A percentile compares a stretch with the other conserved stretches of the same genome.
phyloP scores from a whole-genome alignment of 345 rosid species.

The Trapa bicornis region DNA sequence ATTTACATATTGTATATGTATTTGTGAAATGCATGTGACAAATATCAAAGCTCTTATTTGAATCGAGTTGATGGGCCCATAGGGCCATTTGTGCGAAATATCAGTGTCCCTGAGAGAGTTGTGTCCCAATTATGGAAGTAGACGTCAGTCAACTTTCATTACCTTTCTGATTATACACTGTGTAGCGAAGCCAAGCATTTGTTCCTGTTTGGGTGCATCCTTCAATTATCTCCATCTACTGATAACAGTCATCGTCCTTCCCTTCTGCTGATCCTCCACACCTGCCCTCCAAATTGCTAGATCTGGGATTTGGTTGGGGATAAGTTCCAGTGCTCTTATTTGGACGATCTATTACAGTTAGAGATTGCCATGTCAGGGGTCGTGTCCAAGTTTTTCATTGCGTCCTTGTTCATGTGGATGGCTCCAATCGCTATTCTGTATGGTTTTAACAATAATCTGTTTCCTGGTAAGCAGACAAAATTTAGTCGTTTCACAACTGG shows the following conservation, averaged over 20 bases:
- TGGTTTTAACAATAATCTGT: conserved; percentile 54
- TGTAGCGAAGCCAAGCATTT: no score
- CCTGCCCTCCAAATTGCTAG: neutral
- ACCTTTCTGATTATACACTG: no score
- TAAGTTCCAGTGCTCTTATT: neutral
- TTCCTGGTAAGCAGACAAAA: conserved; percentile 49
- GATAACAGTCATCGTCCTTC: neutral
- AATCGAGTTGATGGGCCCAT: no score
- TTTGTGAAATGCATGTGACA: no score
- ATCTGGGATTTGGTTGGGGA: neutral
- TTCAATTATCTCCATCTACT: no score
- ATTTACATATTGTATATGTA: no score
- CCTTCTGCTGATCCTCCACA: neutral
- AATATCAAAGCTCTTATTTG: no score
- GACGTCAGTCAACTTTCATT: no score
- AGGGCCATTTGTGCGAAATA: no score
- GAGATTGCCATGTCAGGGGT: conserved; percentile 38
- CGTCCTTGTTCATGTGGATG: conserved; percentile 82
- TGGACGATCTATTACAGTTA: neutral
- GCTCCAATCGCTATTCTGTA: conserved; percentile 58
- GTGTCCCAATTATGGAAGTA: no score
- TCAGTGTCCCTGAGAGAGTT: no score
- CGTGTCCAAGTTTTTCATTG: conserved; percentile 52
- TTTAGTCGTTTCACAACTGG: neutral
- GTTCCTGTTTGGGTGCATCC: no score